phyloP scores from a whole-genome alignment of 495 filamentous ascomycete species.

The Penicillium cosmopolitanum region DNA sequence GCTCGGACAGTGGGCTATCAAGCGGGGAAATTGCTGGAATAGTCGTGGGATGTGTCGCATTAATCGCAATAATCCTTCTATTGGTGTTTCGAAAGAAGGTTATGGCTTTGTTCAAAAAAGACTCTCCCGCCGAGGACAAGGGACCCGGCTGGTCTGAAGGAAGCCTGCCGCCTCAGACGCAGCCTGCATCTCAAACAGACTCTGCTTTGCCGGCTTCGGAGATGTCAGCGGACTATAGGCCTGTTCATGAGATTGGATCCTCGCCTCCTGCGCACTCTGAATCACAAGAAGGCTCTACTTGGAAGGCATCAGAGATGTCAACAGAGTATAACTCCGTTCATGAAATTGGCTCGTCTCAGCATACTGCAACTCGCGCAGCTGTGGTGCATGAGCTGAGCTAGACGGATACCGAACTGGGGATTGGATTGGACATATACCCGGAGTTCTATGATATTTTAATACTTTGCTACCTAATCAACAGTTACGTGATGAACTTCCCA shows the following conservation, averaged over 20 bases:
- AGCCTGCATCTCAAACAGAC: constrained; percentile 1
- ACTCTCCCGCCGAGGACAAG: not conserved
- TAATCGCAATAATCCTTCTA: constrained; percentile 4
- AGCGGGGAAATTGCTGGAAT: constrained; percentile 19
- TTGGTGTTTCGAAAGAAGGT: constrained; percentile 16
- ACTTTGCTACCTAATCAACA: not conserved
- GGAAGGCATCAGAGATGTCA: constrained; percentile 9
- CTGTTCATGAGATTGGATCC: constrained; percentile 16
- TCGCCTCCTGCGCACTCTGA: constrained; percentile 5
- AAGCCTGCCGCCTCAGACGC: constrained; percentile 8
- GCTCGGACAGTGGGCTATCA: not conserved
- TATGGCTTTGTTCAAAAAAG: constrained; percentile 6
- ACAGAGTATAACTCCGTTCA: constrained; percentile 12
- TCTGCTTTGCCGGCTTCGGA: constrained; percentile 9
- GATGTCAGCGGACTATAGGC: constrained; percentile 10
- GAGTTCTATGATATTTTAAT: constrained; percentile 1
- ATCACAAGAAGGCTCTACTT: constrained; percentile 2
- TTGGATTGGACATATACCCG: constrained; percentile 1
- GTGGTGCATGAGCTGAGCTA: constrained; percentile 16
- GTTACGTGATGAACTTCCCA: not conserved
- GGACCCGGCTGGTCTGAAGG: constrained; percentile 10
- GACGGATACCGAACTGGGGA: not conserved
- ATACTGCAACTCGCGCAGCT: not conserved
- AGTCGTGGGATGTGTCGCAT: constrained; percentile 13
- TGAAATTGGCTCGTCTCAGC: constrained; percentile 12